Conservation (phyloP, 2,329 filamentous ascomycete genomes). For the Fusarium sp. region DNA sequence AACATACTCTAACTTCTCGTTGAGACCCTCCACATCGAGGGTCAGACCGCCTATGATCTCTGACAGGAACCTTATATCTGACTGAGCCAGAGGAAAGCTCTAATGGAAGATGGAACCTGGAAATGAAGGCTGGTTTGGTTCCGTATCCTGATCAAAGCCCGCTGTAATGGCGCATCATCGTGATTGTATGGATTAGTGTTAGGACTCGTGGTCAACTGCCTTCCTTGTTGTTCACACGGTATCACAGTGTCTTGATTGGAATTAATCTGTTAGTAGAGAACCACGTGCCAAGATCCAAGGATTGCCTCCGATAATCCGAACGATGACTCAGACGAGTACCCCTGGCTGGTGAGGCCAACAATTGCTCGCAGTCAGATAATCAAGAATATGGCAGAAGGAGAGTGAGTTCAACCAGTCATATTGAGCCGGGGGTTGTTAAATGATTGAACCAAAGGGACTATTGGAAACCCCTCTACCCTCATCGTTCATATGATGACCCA, state of each 20-base stretch:
- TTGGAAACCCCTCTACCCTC: not conserved
- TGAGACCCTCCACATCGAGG: not conserved
- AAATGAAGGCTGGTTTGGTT: not conserved
- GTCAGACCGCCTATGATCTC: not conserved
- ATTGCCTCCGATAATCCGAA: too few relatives aligned
- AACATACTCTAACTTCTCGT: not conserved
- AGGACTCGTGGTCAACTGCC: not conserved
- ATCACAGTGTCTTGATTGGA: not conserved
- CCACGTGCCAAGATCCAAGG: not conserved
- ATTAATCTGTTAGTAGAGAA: not conserved
- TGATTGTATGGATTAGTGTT: not conserved
- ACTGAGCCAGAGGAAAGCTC: not conserved
- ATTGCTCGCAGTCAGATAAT: not conserved
- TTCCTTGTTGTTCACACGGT: not conserved
- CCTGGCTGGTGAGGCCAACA: not conserved
- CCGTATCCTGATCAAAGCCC: not conserved
- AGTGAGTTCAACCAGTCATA: not conserved
- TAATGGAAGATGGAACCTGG: not conserved
- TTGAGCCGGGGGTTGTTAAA: not conserved
- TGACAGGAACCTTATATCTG: not conserved
- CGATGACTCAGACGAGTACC: not conserved
- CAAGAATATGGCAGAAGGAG: not conserved
- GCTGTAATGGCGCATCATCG: not conserved
- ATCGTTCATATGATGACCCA: not conserved
- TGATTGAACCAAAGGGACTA: not conserved